Percentiles rank a stretch among this genome's conserved stretches.
Conservation (phyloP, 352 stramenopile species). For the Globisporangium cederbergense region DNA sequence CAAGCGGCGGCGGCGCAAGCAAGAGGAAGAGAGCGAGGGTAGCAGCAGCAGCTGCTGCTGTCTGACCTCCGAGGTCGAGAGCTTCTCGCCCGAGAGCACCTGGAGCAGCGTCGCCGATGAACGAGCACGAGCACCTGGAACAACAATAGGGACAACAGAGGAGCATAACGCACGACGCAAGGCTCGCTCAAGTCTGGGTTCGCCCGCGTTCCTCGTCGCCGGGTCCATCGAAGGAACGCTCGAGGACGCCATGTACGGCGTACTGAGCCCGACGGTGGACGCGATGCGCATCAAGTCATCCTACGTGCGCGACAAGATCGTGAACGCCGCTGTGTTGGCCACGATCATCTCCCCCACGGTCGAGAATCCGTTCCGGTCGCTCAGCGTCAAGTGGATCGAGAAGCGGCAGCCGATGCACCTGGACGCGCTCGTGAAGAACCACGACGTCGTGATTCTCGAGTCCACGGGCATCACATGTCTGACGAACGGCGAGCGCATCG, state of each 20-base stretch:
- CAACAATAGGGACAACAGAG: background rate
- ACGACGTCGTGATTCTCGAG: slow-evolving; percentile 7
- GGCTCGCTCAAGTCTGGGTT: background rate
- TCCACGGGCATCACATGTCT: slow-evolving; percentile 1
- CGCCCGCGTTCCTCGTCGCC: slow-evolving; percentile 1
- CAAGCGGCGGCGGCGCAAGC: background rate
- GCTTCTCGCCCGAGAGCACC: too few species aligned
- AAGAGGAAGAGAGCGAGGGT: background rate
- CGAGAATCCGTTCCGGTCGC: slow-evolving; percentile 1
- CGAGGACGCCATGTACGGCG: slow-evolving; percentile 15
- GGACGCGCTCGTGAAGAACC: slow-evolving; percentile 4
- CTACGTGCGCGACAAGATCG: slow-evolving; percentile 7
- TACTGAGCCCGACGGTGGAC: background rate
- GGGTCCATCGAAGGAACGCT: slow-evolving; percentile 11
- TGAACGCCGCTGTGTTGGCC: slow-evolving; percentile 3
- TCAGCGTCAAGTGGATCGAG: slow-evolving; percentile 5
- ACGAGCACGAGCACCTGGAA: too few species aligned
- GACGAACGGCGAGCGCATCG: slow-evolving; percentile 43
- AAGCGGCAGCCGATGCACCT: background rate
- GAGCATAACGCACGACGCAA: background rate
- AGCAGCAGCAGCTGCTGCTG: background rate
- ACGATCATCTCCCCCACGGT: background rate
- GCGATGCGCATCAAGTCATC: slow-evolving; percentile 9
- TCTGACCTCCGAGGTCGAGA: too few species aligned
- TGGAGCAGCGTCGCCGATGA: too few species aligned